Percentiles rank a stretch among this genome's conserved stretches.
Evolutionary conservation across 495 filamentous ascomycete genomes (phyloP).

Genomic region (Gamarada debralockiae): DNA sequence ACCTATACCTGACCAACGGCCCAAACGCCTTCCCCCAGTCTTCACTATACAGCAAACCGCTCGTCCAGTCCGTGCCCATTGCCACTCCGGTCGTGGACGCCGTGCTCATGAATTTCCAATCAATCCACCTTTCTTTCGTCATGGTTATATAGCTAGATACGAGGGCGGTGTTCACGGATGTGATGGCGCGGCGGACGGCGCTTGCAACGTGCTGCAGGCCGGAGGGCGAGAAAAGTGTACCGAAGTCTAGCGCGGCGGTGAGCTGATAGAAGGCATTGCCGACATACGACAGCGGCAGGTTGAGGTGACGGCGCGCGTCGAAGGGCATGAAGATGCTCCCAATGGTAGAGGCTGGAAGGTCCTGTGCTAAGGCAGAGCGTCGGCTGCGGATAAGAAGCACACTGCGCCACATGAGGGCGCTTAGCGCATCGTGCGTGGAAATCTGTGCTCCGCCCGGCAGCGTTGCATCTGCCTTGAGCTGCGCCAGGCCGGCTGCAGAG

Average conservation of each 20-base stretch:
- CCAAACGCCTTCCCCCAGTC: constrained; percentile 13
- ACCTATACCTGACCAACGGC: constrained; percentile 6
- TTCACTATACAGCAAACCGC: constrained; percentile 2
- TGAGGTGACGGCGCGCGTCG: constrained; percentile 9
- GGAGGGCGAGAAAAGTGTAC: constrained; percentile 2
- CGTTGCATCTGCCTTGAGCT: constrained; percentile 10
- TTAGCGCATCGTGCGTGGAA: constrained; percentile 10
- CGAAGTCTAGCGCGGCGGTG: not conserved
- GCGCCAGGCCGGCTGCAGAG: not conserved
- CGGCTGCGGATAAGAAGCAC: constrained; percentile 7
- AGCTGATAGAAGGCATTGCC: constrained; percentile 14
- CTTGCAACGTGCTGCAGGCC: constrained; percentile 1
- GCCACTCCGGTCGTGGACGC: constrained; percentile 3
- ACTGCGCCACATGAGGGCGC: constrained; percentile 5
- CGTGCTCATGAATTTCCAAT: constrained; percentile 1
- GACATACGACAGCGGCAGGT: constrained; percentile 4
- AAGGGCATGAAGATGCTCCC: constrained; percentile 11
- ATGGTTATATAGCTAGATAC: not conserved
- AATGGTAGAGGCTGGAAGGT: not conserved
- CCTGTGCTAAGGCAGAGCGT: not conserved
- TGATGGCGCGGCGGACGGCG: constrained; percentile 5
- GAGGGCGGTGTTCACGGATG: not conserved
- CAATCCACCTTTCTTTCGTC: constrained; percentile 4
- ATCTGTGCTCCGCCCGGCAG: not conserved
- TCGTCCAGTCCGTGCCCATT: constrained; percentile 12